These are phyloP conservation scores for Euptelea pleiosperma DNA, from an alignment of 164 flowering plant genomes.

Conservation along the genomic window DNA sequence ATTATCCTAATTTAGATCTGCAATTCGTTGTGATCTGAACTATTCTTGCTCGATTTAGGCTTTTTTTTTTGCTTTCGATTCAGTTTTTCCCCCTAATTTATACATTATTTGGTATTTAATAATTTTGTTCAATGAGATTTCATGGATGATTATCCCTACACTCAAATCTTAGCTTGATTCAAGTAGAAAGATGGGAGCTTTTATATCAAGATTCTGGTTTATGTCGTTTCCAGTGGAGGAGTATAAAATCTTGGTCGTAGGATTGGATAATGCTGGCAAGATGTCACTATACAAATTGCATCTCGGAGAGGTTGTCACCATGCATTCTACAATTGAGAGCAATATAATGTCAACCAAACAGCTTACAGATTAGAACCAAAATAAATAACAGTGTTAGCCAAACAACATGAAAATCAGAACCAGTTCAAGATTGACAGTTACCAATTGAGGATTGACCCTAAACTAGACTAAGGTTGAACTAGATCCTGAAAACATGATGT, in stretches of 20 bases:
- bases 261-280: constrained; percentile 97
- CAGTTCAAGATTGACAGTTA: too few species aligned
- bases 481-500: too few species aligned
- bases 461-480: too few species aligned
- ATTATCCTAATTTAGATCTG: not conserved
- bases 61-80: not conserved
- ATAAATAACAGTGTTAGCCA: too few species aligned
- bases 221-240: constrained; percentile 96
- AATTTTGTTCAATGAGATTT: not conserved
- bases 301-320: constrained; percentile 94
- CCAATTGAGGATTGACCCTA: too few species aligned
- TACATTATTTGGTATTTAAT: too few species aligned
- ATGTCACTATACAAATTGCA: constrained; percentile 95
- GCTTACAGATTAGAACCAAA: too few species aligned
- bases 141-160: not conserved
- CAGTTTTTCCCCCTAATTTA: too few species aligned
- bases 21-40: constrained; percentile 6
- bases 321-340: constrained; percentile 97
- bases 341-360: too few species aligned
- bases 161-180: constrained; percentile 2
- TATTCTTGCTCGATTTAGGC: too few species aligned
- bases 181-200: constrained; percentile 57
- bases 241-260: constrained; percentile 92
- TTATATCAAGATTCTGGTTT: constrained; percentile 87
- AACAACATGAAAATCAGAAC: too few species aligned